A percentile compares a stretch with the other conserved stretches of the same genome.
Conservation (phyloP, 495 filamentous ascomycete genomes). For the Lentithecium fluviatile region DNA sequence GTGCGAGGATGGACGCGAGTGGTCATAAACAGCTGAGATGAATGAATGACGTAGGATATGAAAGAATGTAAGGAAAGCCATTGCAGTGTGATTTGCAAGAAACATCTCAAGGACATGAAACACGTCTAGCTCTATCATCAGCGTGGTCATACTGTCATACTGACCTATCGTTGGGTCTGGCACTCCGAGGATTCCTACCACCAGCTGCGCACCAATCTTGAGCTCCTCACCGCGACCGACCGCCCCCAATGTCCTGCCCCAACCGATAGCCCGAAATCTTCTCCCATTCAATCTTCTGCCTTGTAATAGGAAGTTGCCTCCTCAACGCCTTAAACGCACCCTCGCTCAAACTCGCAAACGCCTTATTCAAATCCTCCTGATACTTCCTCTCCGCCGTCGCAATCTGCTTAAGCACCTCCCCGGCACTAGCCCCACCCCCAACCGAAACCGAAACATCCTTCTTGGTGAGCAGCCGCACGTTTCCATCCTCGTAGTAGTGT, state of each 20-base stretch:
- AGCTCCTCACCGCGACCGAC: slow-evolving; percentile 9
- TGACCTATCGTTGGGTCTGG: background rate
- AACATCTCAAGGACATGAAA: no score
- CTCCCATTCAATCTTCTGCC: slow-evolving; percentile 99
- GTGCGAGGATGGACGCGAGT: no score
- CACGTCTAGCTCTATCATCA: no score
- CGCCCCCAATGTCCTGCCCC: slow-evolving; percentile 38
- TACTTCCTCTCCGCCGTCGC: slow-evolving; percentile 81
- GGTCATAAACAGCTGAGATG: no score
- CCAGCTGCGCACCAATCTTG: background rate
- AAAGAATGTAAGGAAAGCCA: no score
- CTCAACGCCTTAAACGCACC: slow-evolving; percentile 91
- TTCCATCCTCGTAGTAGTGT: slow-evolving; percentile 99
- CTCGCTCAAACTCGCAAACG: slow-evolving; percentile 84
- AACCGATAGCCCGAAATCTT: slow-evolving; percentile 94
- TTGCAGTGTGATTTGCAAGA: no score
- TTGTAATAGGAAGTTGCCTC: slow-evolving; percentile 89
- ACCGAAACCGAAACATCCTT: slow-evolving; percentile 68
- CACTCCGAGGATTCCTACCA: background rate
- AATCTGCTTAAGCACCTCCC: slow-evolving; percentile 70
- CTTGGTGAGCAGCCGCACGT: slow-evolving; percentile 83
- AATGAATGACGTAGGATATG: no score
- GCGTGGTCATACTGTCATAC: no score
- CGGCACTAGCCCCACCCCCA: slow-evolving; percentile 57
- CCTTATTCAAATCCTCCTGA: slow-evolving; percentile 91